phyloP scores from a whole-genome alignment of 202 grass and related monocot genomes.

The Schoenoplectus triqueter region DNA sequence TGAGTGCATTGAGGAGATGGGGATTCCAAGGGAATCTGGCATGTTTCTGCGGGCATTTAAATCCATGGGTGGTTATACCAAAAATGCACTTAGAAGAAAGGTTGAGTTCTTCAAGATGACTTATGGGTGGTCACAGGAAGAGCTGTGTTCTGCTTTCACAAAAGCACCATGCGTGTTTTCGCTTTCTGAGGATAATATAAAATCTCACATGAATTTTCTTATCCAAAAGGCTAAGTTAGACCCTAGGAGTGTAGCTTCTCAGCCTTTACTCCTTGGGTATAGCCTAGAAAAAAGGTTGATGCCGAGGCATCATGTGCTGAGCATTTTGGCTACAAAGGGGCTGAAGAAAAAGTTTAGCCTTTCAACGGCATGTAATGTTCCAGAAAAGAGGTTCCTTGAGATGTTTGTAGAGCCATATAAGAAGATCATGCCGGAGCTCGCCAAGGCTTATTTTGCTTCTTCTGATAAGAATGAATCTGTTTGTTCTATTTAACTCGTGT shows the following conservation, averaged over 20 bases:
- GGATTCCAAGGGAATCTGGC: slow-evolving; percentile 51
- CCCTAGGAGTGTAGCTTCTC: slow-evolving; percentile 42
- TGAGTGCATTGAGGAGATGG: slow-evolving; percentile 45
- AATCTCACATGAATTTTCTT: slow-evolving; percentile 54
- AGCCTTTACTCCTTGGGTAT: slow-evolving; percentile 46
- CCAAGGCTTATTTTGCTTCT: slow-evolving; percentile 10
- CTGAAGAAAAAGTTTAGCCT: neutral
- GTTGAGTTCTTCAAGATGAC: slow-evolving; percentile 49
- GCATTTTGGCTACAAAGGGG: slow-evolving; percentile 48
- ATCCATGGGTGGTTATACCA: slow-evolving; percentile 43
- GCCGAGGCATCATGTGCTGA: slow-evolving; percentile 62
- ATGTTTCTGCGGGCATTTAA: slow-evolving; percentile 53
- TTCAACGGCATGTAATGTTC: neutral
- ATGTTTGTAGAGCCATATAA: slow-evolving; percentile 21
- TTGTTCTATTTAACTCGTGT: neutral
- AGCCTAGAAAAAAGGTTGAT: slow-evolving; percentile 62
- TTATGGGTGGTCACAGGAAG: slow-evolving; percentile 65
- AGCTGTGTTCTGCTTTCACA: slow-evolving; percentile 54
- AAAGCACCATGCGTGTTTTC: slow-evolving; percentile 55
- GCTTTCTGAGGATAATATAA: slow-evolving; percentile 52
- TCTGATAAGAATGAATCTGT: neutral
- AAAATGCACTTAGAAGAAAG: slow-evolving; percentile 56
- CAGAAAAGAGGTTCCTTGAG: slow-evolving; percentile 21
- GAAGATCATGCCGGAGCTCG: slow-evolving; percentile 26
- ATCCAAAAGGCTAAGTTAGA: slow-evolving; percentile 48